Conservation (phyloP, 2,329 filamentous ascomycete genomes). For the Didymella sp. region DNA sequence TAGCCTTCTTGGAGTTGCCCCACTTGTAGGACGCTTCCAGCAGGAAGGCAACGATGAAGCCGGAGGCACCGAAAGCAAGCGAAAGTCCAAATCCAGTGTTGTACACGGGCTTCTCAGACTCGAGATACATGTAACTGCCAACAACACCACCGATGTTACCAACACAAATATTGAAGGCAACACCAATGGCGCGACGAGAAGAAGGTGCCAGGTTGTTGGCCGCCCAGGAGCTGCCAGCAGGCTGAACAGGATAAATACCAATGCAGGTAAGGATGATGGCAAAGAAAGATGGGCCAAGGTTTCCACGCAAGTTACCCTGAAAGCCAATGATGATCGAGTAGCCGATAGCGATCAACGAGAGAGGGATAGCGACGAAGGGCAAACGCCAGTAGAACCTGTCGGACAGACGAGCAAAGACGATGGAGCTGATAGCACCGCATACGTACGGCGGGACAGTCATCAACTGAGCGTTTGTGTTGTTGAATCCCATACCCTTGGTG, state of each 20-base stretch:
- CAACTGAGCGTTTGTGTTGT: constrained; percentile 39
- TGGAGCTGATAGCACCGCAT: constrained; percentile 33
- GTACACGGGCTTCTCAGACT: constrained; percentile 47
- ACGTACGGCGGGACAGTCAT: constrained; percentile 41
- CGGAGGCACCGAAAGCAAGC: constrained; percentile 36
- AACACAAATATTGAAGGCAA: constrained; percentile 41
- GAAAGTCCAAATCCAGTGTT: constrained; percentile 48
- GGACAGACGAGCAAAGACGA: constrained; percentile 32
- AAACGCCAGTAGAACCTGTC: constrained; percentile 39
- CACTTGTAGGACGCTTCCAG: constrained; percentile 42
- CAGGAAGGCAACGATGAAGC: constrained; percentile 33
- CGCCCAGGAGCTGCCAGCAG: constrained; percentile 40
- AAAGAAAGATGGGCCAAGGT: constrained; percentile 55
- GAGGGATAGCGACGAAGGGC: constrained; percentile 36
- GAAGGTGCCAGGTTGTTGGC: constrained; percentile 41
- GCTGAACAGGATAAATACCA: constrained; percentile 48
- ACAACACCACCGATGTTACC: constrained; percentile 43
- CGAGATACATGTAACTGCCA: constrained; percentile 47
- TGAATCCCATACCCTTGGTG: constrained; percentile 40
- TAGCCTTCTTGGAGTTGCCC: constrained; percentile 48
- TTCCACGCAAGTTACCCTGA: constrained; percentile 48
- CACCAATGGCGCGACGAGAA: constrained; percentile 41
- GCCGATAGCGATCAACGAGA: constrained; percentile 45
- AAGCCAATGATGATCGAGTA: constrained; percentile 51
- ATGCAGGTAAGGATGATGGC: constrained; percentile 55